Conservation (phyloP, 176 grass and related monocot genomes). For the Ananas comosus region DNA sequence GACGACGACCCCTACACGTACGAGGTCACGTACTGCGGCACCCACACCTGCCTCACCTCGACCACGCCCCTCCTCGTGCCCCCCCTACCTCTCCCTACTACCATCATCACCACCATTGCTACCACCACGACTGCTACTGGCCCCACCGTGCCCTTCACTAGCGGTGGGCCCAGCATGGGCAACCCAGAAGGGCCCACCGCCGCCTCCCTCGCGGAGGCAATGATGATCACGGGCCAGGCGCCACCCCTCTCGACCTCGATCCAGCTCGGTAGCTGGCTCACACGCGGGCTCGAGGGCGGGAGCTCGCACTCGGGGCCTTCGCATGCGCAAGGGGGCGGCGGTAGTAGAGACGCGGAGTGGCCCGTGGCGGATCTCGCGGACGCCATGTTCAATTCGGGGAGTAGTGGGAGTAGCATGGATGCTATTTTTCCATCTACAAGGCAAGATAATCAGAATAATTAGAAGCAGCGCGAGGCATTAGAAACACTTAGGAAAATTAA, state of each 20-base stretch:
- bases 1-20: constrained; percentile 64
- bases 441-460: not conserved
- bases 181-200: not conserved
- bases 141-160: not conserved
- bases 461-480: not conserved
- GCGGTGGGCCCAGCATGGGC: not conserved
- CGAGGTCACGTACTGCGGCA: constrained; percentile 68
- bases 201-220: constrained; percentile 1
- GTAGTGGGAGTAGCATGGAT: constrained; percentile 66
- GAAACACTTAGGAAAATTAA: not conserved
- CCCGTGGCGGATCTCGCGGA: constrained; percentile 50
- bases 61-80: constrained; percentile 47
- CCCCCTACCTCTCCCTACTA: not conserved
- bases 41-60: constrained; percentile 74
- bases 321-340: not conserved
- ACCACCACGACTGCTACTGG: not conserved
- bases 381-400: constrained; percentile 60
- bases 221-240: not conserved
- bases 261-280: constrained; percentile 42
- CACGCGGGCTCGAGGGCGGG: constrained; percentile 4
- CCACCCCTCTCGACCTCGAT: constrained; percentile 38
- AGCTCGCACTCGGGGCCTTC: not conserved
- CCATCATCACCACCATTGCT: not conserved
- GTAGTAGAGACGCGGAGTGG: constrained; percentile 27
- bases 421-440: constrained; percentile 40